A percentile compares a stretch with the other conserved stretches of the same genome.
These are phyloP conservation scores for Dendrocalamus latiflorus DNA, from an alignment of 202 grass and related monocot species.

Conservation along the genomic window DNA sequence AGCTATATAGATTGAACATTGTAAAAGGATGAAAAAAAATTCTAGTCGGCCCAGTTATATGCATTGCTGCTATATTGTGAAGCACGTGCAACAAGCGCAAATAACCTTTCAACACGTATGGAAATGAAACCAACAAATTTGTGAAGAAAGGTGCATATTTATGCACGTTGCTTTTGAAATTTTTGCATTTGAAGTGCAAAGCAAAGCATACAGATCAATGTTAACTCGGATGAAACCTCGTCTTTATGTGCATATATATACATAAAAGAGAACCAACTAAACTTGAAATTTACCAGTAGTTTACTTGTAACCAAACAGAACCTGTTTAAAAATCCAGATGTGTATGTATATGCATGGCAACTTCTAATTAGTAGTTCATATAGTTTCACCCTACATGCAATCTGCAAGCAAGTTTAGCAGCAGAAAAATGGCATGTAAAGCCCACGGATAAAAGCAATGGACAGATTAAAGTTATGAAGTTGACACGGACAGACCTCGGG, in stretches of 20 bases:
- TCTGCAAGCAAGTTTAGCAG: not conserved
- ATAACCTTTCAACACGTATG: not conserved
- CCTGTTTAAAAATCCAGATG: not conserved
- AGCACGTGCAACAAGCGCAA: not conserved
- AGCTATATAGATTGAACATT: not conserved
- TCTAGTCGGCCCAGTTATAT: not conserved
- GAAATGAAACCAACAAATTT: not conserved
- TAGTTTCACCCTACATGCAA: not conserved
- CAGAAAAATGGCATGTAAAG: not conserved
- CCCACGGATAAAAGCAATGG: not conserved
- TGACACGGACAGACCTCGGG: conserved; percentile 33
- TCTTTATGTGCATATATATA: not conserved
- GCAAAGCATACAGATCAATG: not conserved
- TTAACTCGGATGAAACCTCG: not conserved
- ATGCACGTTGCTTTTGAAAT: not conserved
- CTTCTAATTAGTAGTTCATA: not conserved
- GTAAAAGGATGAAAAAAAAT: not conserved
- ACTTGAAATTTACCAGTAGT: not conserved
- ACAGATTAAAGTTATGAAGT: not conserved
- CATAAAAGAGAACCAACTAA: not conserved
- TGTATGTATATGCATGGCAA: not conserved
- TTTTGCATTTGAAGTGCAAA: not conserved
- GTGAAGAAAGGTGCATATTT: not conserved
- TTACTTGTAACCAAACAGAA: not conserved
- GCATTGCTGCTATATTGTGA: not conserved